A percentile compares a stretch with the other conserved stretches of the same genome.
Evolutionary conservation across 352 stramenopile species (phyloP).

Genomic region (Pythium periplocum): DNA sequence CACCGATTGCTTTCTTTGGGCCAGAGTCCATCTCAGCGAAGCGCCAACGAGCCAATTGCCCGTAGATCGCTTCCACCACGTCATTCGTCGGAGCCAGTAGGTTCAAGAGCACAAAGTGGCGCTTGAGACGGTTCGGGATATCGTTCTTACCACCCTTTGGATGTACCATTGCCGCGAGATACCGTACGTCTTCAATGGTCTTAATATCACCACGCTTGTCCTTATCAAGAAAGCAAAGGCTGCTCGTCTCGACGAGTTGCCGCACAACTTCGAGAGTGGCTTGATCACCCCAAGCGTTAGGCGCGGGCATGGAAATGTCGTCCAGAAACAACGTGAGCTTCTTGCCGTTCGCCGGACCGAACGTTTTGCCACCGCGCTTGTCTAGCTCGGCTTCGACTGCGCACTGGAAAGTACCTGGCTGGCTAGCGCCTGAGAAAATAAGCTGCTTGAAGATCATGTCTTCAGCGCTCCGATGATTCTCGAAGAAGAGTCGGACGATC

Average conservation of each 20-base stretch:
- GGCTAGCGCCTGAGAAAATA: constrained; percentile 84
- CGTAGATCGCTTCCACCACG: constrained; percentile 87
- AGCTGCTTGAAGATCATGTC: constrained; percentile 72
- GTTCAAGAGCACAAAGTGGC: constrained; percentile 89
- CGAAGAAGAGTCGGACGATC: constrained; percentile 73
- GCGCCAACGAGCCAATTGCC: constrained; percentile 63
- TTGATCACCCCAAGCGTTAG: constrained; percentile 73
- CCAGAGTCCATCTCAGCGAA: constrained; percentile 26
- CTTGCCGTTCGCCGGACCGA: constrained; percentile 58
- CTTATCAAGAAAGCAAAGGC: constrained; percentile 78
- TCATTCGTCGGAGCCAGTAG: constrained; percentile 63
- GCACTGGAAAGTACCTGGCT: constrained; percentile 73
- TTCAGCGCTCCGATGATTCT: constrained; percentile 27
- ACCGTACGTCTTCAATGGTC: constrained; percentile 59
- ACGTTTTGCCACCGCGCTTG: constrained; percentile 78
- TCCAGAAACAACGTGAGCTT: constrained; percentile 81
- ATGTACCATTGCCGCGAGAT: constrained; percentile 60
- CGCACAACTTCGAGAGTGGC: constrained; percentile 70
- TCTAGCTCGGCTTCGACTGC: constrained; percentile 72
- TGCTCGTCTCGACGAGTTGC: constrained; percentile 62
- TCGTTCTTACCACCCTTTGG: constrained; percentile 70
- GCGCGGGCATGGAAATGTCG: constrained; percentile 62
- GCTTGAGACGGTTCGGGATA: constrained; percentile 86
- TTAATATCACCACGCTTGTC: constrained; percentile 82
- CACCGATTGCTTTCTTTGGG: constrained; percentile 32